Evolutionary conservation across 1,284 basidiomycete species (phyloP).

Genomic region (Irpex sp.): DNA sequence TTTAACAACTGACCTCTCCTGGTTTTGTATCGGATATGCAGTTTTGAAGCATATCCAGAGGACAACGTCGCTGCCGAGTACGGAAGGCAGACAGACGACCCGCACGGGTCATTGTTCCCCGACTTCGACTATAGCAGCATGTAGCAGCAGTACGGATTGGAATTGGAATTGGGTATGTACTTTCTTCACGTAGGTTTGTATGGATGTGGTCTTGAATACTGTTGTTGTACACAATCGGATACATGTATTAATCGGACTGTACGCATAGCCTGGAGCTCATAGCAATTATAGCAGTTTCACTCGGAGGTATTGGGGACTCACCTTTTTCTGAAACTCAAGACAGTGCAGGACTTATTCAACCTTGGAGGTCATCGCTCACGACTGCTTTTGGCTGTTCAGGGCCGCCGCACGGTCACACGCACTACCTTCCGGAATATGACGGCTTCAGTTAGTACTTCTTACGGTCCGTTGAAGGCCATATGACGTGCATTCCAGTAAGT

Average conservation of each 20-base stretch:
- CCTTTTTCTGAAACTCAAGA: no score
- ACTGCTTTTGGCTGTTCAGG: no score
- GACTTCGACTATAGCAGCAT: slow-evolving; percentile 60
- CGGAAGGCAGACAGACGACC: slow-evolving; percentile 52
- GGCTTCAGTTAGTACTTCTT: neutral
- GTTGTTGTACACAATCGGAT: neutral
- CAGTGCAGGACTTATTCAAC: no score
- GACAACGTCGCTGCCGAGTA: slow-evolving; percentile 59
- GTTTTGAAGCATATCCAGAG: slow-evolving; percentile 76
- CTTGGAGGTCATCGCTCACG: no score
- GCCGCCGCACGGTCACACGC: no score
- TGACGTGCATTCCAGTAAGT: neutral
- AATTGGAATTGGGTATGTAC: neutral
- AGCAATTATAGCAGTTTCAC: neutral
- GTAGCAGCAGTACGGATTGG: neutral
- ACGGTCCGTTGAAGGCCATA: neutral
- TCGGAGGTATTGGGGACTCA: no score
- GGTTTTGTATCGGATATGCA: slow-evolving; percentile 22
- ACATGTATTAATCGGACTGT: neutral
- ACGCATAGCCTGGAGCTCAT: neutral
- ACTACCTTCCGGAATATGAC: neutral
- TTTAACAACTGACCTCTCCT: neutral
- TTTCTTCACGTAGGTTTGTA: neutral
- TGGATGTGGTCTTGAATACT: neutral
- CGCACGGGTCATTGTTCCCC: slow-evolving; percentile 56